phyloP scores from a whole-genome alignment of 805 yeast species.

The Saccharomycopsis selenospora region DNA sequence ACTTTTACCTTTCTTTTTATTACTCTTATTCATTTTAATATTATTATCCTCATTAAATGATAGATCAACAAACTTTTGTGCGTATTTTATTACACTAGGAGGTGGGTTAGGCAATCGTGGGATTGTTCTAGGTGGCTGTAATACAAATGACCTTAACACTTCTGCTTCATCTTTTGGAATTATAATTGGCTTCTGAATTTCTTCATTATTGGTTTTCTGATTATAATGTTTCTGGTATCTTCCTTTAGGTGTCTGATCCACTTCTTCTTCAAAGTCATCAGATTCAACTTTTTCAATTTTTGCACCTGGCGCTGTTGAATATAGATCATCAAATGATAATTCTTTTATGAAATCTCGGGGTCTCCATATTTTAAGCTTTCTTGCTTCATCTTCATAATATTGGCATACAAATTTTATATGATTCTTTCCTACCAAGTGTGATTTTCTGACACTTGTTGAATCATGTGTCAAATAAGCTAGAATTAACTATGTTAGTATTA shows the following conservation, averaged over 20 bases:
- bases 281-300: neutral
- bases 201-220: neutral
- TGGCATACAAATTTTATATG: conserved; percentile 67
- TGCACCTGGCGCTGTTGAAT: conserved; percentile 31
- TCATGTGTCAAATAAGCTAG: conserved; percentile 74
- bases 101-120: conserved; percentile 20
- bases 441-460: conserved; percentile 75
- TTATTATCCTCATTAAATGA: too few relatives aligned
- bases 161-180: neutral
- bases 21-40: too few relatives aligned
- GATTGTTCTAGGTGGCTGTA: conserved; percentile 17
- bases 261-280: neutral
- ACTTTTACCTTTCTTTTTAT: too few relatives aligned
- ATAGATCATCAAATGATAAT: conserved; percentile 31
- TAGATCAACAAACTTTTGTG: conserved; percentile 4
- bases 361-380: conserved; percentile 21
- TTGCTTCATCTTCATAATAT: conserved; percentile 49
- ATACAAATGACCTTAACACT: neutral
- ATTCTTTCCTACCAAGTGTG: conserved; percentile 71
- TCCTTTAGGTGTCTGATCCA: neutral
- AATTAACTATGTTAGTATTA: conserved; percentile 8
- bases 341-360: conserved; percentile 30
- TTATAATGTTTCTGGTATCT: neutral
- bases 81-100: conserved; percentile 15
- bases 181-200: neutral